Evolutionary conservation across 2,329 filamentous ascomycete species (phyloP).

Genomic region (Monosporascus sp.): DNA sequence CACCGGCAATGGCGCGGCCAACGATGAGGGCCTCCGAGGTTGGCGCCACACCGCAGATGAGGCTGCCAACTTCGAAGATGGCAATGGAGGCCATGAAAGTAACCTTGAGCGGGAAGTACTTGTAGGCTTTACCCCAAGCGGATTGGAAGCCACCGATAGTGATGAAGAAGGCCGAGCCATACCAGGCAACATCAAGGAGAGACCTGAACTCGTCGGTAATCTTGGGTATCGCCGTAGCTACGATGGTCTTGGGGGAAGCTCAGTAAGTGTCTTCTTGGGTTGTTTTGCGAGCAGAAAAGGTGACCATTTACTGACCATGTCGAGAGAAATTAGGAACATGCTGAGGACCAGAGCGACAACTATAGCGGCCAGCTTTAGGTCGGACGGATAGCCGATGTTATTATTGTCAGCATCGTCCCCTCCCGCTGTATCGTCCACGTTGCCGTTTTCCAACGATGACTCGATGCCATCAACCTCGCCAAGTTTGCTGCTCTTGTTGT

Average conservation of each 20-base stretch:
- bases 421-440: no score
- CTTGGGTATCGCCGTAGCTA: slow-evolving; percentile 52
- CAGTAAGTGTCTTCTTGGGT: background rate
- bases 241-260: slow-evolving; percentile 38
- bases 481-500: no score
- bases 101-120: slow-evolving; percentile 29
- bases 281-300: background rate
- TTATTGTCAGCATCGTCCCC: no score
- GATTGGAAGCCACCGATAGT: slow-evolving; percentile 40
- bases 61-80: slow-evolving; percentile 9
- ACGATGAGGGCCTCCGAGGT: slow-evolving; percentile 16
- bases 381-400: no score
- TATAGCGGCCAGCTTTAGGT: no score
- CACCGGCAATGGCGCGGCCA: slow-evolving; percentile 30
- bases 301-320: slow-evolving; percentile 31
- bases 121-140: slow-evolving; percentile 42
- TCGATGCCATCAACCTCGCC: no score
- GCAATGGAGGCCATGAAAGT: slow-evolving; percentile 11
- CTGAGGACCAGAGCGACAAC: no score
- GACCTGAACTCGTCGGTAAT: slow-evolving; percentile 49
- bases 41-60: slow-evolving; percentile 8
- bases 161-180: slow-evolving; percentile 50
- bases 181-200: slow-evolving; percentile 52
- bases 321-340: slow-evolving; percentile 30
- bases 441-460: no score